Evolutionary conservation across 495 filamentous ascomycete genomes (phyloP).

Genomic region (Neurospora tetraspora): DNA sequence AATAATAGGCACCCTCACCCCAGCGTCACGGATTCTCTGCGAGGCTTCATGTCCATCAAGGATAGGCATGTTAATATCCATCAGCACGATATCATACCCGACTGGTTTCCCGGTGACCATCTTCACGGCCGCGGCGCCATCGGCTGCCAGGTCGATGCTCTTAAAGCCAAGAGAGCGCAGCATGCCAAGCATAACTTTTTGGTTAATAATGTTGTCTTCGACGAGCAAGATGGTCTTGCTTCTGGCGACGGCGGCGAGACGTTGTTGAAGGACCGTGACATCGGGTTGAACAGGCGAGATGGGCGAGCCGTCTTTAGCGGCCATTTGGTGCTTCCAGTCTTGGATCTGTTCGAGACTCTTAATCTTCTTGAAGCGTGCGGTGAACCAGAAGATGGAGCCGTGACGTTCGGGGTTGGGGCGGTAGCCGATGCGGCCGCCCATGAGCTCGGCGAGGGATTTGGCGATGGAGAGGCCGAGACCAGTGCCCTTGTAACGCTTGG

Average conservation of each 20-base stretch:
- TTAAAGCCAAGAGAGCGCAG: slow-evolving; percentile 45
- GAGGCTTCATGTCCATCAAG: slow-evolving; percentile 35
- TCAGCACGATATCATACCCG: slow-evolving; percentile 45
- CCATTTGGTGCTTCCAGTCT: slow-evolving; percentile 12
- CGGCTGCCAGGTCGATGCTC: slow-evolving; percentile 41
- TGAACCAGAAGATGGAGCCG: slow-evolving; percentile 55
- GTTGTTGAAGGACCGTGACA: slow-evolving; percentile 6
- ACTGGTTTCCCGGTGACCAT: slow-evolving; percentile 40
- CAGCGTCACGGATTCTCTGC: slow-evolving; percentile 23
- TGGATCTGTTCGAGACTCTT: slow-evolving; percentile 21
- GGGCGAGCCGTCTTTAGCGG: slow-evolving; percentile 1
- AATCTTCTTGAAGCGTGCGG: slow-evolving; percentile 39
- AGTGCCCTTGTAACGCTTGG: slow-evolving; percentile 71
- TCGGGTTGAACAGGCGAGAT: slow-evolving; percentile 8
- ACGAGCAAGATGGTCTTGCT: slow-evolving; percentile 43
- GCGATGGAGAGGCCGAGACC: slow-evolving; percentile 73
- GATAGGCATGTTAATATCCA: slow-evolving; percentile 45
- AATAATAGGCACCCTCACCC: slow-evolving; percentile 45
- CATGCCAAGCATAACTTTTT: slow-evolving; percentile 51
- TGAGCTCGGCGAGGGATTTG: slow-evolving; percentile 59
- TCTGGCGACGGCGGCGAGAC: slow-evolving; percentile 12
- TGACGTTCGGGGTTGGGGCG: slow-evolving; percentile 39
- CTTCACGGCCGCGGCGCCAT: slow-evolving; percentile 48
- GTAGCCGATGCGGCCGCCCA: slow-evolving; percentile 57
- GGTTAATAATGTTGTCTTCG: slow-evolving; percentile 55